A percentile compares a stretch with the other conserved stretches of the same genome.
Conservation (phyloP, 306 rosid species). For the Oemleria cerasiformis region DNA sequence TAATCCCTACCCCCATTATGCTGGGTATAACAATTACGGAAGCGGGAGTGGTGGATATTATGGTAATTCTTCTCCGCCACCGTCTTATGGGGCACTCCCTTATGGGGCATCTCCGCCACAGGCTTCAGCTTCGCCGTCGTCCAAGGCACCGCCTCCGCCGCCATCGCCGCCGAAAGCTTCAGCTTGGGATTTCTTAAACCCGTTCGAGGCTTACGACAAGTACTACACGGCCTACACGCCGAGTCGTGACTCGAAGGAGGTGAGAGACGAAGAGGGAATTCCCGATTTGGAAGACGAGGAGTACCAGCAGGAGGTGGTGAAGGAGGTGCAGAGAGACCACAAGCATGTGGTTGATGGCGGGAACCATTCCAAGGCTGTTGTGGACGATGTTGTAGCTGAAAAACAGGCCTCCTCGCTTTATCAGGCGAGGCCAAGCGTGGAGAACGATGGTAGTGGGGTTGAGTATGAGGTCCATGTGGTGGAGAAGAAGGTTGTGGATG, state of each 20-base stretch:
- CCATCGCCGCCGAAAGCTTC: conserved; percentile 81
- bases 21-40: conserved; percentile 41
- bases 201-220: conserved; percentile 46
- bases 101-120: conserved; percentile 18
- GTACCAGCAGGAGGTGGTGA: conserved; percentile 69
- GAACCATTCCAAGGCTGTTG: conserved; percentile 25
- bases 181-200: conserved; percentile 73
- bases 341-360: conserved; percentile 41
- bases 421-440: conserved; percentile 45
- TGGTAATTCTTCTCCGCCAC: conserved; percentile 33
- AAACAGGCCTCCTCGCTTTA: conserved; percentile 32
- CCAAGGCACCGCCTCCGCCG: conserved; percentile 71
- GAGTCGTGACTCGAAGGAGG: conserved; percentile 70
- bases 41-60: conserved; percentile 35
- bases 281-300: conserved; percentile 94
- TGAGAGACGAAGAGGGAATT: conserved; percentile 91
- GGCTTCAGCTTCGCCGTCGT: conserved; percentile 33
- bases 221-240: conserved; percentile 57
- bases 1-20: conserved; percentile 29
- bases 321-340: conserved; percentile 66
- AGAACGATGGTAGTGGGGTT: conserved; percentile 31
- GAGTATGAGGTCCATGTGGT: conserved; percentile 61
- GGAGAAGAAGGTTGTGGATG: conserved; percentile 69
- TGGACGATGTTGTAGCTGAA: conserved; percentile 25
- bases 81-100: conserved; percentile 30